Evolutionary conservation across 1,139 yeast species (phyloP).

Genomic region (Nematodospora anomalae): DNA sequence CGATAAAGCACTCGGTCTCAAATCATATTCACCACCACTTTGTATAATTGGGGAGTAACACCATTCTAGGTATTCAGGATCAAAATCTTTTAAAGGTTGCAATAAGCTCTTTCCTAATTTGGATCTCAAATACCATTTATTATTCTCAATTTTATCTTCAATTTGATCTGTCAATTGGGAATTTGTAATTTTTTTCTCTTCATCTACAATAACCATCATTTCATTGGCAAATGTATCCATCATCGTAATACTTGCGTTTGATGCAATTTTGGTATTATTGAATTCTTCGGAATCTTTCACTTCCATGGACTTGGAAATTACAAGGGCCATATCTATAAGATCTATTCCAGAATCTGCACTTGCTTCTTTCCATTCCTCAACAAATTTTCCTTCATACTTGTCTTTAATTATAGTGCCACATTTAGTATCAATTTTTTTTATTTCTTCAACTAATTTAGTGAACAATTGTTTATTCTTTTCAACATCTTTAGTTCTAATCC

Average conservation of each 20-base stretch:
- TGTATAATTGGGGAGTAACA: slow-evolving; percentile 91
- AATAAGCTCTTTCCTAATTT: slow-evolving; percentile 57
- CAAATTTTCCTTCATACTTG: slow-evolving; percentile 76
- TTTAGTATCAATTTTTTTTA: slow-evolving; percentile 49
- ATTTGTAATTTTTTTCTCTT: slow-evolving; percentile 76
- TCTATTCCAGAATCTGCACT: slow-evolving; percentile 46
- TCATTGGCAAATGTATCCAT: slow-evolving; percentile 86
- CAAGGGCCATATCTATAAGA: slow-evolving; percentile 55
- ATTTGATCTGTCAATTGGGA: slow-evolving; percentile 70
- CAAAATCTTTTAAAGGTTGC: slow-evolving; percentile 55
- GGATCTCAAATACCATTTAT: slow-evolving; percentile 64
- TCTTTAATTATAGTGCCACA: slow-evolving; percentile 74
- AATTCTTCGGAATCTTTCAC: slow-evolving; percentile 81
- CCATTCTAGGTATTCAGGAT: slow-evolving; percentile 83
- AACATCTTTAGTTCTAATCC: slow-evolving; percentile 80
- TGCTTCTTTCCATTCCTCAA: slow-evolving; percentile 72
- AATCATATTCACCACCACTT: slow-evolving; percentile 83
- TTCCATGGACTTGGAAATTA: slow-evolving; percentile 61
- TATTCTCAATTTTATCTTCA: slow-evolving; percentile 79
- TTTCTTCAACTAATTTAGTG: slow-evolving; percentile 52
- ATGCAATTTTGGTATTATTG: slow-evolving; percentile 62
- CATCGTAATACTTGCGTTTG: slow-evolving; percentile 76
- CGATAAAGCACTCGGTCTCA: slow-evolving; percentile 83
- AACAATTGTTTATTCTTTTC: slow-evolving; percentile 73
- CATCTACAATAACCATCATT: slow-evolving; percentile 85